Base-by-base conservation (phyloP, 352 stramenopile species). In the Globisporangium megalacanthum region DNA sequence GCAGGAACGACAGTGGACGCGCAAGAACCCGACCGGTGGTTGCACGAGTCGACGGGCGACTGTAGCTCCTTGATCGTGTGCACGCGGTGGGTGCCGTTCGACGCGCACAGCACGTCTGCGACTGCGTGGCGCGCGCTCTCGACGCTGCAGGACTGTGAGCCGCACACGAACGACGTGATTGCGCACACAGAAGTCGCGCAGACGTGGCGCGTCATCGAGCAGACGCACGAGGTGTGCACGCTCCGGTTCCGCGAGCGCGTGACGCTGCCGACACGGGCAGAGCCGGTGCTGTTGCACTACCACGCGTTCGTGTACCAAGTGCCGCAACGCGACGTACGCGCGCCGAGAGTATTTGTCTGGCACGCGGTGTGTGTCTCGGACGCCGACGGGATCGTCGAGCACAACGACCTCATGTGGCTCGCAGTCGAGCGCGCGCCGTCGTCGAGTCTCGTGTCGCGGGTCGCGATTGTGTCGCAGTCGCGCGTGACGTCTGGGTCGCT, bases 71-170 rank as follows among this genome's bases (percentile, higher is more conserved):
- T 22, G 19, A 20, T 49, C 44, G 44, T 49, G n/a, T 49, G 44
- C 44, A 22, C 44, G 44, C 44, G 44, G n/a, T 49, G 44, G 44
- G 44, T 49, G 19, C 44, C 44, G n/a, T 49, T 49, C 44, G 44
- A 49, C n/a, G 8, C 44, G 44, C 44, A 49, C 44, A 29, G 9
- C n/a, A 49, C 44, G 44, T 20, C 44, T 8, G 22, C 44, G 44
- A 11, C 44, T 6, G 44, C 29, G 7, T 49, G 44, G 44, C 3
- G 19, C 19, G n/a, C 44, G 44, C 44, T 49, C 44, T 49, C 44
- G n/a, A 31, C n/a, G n/a, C 44, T 49, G 6, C 44, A 49, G 44
- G 15, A 11, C 44, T 49, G 44, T 22, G 5, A n/a, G 19, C 9
- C 17, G 44, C 11, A 20, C 19, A 6, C n/a, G 17, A 8, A 19